Evolutionary conservation across 108 stramenopile genomes (phyloP).

Genomic region (Nitzschia sp.): DNA sequence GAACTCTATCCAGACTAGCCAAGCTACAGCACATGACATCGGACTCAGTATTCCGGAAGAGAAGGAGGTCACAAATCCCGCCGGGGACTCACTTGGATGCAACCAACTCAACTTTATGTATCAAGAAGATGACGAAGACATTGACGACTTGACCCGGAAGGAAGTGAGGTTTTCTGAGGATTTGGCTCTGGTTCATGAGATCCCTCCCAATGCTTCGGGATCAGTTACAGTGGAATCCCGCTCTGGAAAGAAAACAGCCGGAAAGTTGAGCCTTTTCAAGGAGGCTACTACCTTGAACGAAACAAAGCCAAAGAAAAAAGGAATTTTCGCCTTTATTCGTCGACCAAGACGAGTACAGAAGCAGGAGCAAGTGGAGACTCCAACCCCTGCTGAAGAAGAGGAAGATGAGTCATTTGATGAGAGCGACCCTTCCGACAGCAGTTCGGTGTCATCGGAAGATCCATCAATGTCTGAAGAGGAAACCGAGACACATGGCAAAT

Average conservation of each 20-base stretch:
- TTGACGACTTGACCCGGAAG: neutral
- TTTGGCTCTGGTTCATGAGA: conserved; percentile 4
- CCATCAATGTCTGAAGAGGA: neutral
- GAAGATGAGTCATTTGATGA: neutral
- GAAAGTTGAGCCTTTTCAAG: neutral
- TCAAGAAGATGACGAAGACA: neutral
- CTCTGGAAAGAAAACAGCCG: neutral
- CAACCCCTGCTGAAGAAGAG: neutral
- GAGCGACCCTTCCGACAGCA: neutral
- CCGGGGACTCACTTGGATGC: neutral
- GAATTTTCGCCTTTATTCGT: neutral
- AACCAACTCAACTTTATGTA: conserved; percentile 2
- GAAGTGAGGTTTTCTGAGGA: conserved; percentile 21
- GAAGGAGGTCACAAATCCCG: neutral
- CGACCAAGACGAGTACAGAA: neutral
- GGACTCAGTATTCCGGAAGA: neutral
- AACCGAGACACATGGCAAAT: neutral
- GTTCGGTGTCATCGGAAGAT: neutral
- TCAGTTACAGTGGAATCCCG: neutral
- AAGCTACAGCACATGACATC: neutral
- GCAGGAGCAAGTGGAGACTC: neutral
- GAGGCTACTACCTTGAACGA: neutral
- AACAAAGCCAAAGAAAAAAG: neutral
- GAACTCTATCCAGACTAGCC: neutral
- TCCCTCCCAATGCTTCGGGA: neutral